These are phyloP conservation scores for Aureobasidium vineae DNA, from an alignment of 2,329 filamentous ascomycete species.

Conservation along the genomic window DNA sequence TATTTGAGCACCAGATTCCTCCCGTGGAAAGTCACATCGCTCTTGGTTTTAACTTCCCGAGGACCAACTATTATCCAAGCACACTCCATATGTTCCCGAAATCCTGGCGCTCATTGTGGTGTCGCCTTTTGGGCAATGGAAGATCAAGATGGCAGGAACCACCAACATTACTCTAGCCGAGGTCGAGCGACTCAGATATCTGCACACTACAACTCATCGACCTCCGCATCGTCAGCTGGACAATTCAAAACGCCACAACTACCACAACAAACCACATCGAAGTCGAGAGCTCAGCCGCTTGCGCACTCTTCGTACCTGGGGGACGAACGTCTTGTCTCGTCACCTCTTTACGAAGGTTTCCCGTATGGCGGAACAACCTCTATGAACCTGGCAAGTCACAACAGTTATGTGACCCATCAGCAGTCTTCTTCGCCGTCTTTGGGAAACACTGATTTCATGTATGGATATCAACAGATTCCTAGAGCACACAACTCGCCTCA, in stretches of 20 bases:
- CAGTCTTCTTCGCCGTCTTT: neutral
- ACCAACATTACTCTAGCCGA: neutral
- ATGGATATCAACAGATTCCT: neutral
- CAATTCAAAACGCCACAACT: neutral
- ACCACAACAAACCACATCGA: neutral
- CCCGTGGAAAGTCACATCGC: neutral
- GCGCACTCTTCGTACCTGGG: neutral
- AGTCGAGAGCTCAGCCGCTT: neutral
- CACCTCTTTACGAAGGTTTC: neutral
- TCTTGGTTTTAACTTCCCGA: neutral
- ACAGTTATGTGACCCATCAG: neutral
- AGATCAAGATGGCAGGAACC: neutral
- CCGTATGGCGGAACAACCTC: neutral
- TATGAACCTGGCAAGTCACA: neutral
- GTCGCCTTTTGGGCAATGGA: slow-evolving; percentile 7
- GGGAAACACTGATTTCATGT: neutral
- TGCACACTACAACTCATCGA: neutral
- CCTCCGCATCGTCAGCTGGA: neutral
- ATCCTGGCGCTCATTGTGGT: neutral
- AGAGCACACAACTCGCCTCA: neutral
- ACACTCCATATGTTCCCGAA: neutral
- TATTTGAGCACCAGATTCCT: neutral
- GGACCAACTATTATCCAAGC: neutral
- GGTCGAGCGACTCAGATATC: neutral
- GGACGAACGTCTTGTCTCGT: neutral